Evolutionary conservation across 257 asterid species (phyloP), one percentile per base, ranked within the genome.

Genomic region (Euphrasia confusa): DNA sequence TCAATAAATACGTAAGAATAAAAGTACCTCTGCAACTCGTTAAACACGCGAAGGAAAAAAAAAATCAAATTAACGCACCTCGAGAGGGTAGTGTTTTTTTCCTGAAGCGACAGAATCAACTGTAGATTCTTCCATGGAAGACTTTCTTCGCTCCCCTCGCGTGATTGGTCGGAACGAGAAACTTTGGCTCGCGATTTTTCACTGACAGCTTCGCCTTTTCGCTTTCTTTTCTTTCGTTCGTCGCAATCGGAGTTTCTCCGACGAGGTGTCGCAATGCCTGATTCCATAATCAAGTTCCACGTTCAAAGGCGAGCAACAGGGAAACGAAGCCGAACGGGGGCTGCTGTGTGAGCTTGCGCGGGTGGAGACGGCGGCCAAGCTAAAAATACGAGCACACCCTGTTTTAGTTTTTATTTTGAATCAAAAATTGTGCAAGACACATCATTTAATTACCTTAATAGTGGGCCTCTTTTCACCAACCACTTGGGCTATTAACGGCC

Each of bases 71-170:
- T 9, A 10, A 57, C 82, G 2, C 63, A 88, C 96, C 78, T 70
- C 28, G 53, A 45, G 39, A 77, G 67, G 70, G 79, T 75, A 24
- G 61, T 68, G 70, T 71, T 59, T 69, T 75, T 81, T 63, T 85
- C 83, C 79, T 82, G 88, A 12, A 91, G 76, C 4, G 75, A 77
- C 21, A 82, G 65, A 67, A 91, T 68, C 63, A 91, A 58, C 69
- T 84, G 73, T 61, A 91, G 74, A 74, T 86, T 85, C 68, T 69
- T 79, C 98, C 98, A 88, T 15, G 94, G 80, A 3, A 77, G 74
- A 14, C 59, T 26, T 14, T 70, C 77, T 40, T 75, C 78, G 58
- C 28, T 59, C 66, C 69, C 81, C 10, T 57, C 59, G 33, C 52
- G 50, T 56, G 73, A 57, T 15, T 68, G 50, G 42, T 75, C 75